Evolutionary conservation across 75 land plant species (phyloP), one percentile per base, ranked within the genome.

Genomic region (Selaginella moellendorffii): DNA sequence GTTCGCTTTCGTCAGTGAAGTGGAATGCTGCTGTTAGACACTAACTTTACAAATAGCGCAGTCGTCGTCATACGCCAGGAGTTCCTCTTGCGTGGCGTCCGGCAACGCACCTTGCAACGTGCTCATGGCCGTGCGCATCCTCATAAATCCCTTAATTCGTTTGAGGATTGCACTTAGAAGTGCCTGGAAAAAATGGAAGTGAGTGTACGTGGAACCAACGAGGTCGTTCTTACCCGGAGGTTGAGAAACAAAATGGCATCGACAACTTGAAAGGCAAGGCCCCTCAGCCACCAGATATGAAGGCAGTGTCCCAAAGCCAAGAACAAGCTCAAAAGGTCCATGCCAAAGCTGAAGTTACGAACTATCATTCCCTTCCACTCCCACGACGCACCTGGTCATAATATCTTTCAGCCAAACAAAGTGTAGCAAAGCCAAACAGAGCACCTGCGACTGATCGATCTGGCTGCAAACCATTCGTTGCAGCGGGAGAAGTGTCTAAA

Each of bases 11-110:
- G 46, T 36, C 5, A 36, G 46, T 26, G 19, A 10, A 65, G 1
- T 25, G 23, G 28, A 52, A 26, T 24, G 42, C 29, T 51, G 24
- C 14, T 60, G 52, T 8, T 22, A 64, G 21, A 53, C 18, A 36
- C 24, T 51, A 75, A 74, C 96, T 82, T 90, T 85, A 62, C 97
- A 91, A 63, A 91, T 91, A 0, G 95, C 87, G 68, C 97, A 91
- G 63, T 91, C 97, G 65, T 91, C 97, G 67, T 91, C 79, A 74
- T 79, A 91, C 54, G 86, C 80, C 61, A 53, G 76, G 25, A 91
- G 64, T 62, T 91, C 97, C 23, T 88, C 95, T 54, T 65, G 61
- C 18, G 86, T 81, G 23, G 97, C 97, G 82, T 91, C 86, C 46
- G 95, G 88, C 59, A 91, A 84, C 29, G 86, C 92, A 21, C 80